Evolutionary conservation across 2,329 filamentous ascomycete species (phyloP).

Genomic region (Neopestalotiopsis sp.): DNA sequence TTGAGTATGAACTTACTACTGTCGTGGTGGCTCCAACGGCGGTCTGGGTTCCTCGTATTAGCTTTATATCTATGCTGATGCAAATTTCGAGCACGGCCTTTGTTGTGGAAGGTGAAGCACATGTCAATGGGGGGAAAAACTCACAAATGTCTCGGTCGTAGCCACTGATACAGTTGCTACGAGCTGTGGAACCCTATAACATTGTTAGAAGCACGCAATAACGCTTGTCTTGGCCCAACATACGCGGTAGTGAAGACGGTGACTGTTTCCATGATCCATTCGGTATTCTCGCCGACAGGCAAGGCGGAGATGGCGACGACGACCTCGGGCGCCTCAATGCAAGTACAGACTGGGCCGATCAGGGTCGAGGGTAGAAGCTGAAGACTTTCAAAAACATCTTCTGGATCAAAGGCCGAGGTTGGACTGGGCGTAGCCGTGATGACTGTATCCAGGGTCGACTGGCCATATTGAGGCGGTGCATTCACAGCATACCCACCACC

Average conservation of each 20-base stretch:
- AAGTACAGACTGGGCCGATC: not conserved
- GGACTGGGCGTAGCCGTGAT: not conserved
- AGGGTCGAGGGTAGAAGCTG: not conserved
- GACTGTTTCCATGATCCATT: not conserved
- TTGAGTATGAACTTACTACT: not conserved
- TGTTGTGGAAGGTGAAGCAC: no score
- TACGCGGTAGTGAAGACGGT: not conserved
- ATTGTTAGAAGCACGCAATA: not conserved
- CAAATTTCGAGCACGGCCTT: no score
- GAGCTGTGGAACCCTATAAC: not conserved
- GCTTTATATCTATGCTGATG: not conserved
- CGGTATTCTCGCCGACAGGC: not conserved
- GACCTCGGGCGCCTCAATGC: not conserved
- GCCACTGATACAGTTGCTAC: not conserved
- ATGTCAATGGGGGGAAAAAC: not conserved
- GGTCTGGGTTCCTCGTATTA: not conserved
- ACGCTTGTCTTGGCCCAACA: not conserved
- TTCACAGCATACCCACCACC: no score
- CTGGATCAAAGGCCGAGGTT: not conserved
- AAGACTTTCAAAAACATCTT: not conserved
- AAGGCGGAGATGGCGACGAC: not conserved
- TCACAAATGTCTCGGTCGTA: not conserved
- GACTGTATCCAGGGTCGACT: not conserved
- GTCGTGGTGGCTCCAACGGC: not conserved
- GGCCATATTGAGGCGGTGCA: not conserved